Conservation (phyloP, 371 early-diverging fungal genomes). For the Apophysomyces elegans region DNA sequence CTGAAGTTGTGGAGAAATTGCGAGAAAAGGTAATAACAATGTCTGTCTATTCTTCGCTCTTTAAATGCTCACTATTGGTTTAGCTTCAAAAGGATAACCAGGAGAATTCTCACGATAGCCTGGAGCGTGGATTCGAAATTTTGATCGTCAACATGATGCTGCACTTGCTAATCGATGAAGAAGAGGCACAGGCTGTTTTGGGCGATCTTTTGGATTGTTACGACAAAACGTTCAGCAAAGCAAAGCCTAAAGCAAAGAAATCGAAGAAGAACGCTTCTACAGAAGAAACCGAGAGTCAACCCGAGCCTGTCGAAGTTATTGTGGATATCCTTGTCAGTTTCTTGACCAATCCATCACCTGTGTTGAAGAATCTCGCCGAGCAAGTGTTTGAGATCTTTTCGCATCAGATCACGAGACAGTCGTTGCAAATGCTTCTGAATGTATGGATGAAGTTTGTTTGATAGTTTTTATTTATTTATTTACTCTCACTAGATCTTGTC, state of each 20-base stretch:
- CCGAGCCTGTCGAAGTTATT: slow-evolving; percentile 86
- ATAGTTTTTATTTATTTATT: neutral
- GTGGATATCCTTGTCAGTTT: slow-evolving; percentile 90
- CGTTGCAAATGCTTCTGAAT: slow-evolving; percentile 77
- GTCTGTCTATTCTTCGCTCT: neutral
- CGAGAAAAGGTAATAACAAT: slow-evolving; percentile 17
- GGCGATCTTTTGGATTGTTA: slow-evolving; percentile 78
- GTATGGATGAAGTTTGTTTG: slow-evolving; percentile 38
- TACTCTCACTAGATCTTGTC: slow-evolving; percentile 45
- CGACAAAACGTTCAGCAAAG: slow-evolving; percentile 62
- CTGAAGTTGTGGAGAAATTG: slow-evolving; percentile 23
- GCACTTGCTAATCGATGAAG: slow-evolving; percentile 69
- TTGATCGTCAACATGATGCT: slow-evolving; percentile 71
- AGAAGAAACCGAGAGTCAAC: slow-evolving; percentile 58
- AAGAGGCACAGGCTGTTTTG: slow-evolving; percentile 63
- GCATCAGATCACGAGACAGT: slow-evolving; percentile 71
- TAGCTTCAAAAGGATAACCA: slow-evolving; percentile 40
- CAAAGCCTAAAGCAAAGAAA: slow-evolving; percentile 36
- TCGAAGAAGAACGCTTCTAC: slow-evolving; percentile 28
- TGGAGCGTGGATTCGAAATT: slow-evolving; percentile 72
- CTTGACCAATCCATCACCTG: slow-evolving; percentile 81
- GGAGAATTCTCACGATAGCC: slow-evolving; percentile 42
- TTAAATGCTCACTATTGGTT: slow-evolving; percentile 16
- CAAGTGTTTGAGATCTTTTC: slow-evolving; percentile 87
- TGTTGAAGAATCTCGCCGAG: slow-evolving; percentile 76